phyloP scores from a whole-genome alignment of 371 early-diverging fungal species.

The Paraphysoderma sedebokerense region DNA sequence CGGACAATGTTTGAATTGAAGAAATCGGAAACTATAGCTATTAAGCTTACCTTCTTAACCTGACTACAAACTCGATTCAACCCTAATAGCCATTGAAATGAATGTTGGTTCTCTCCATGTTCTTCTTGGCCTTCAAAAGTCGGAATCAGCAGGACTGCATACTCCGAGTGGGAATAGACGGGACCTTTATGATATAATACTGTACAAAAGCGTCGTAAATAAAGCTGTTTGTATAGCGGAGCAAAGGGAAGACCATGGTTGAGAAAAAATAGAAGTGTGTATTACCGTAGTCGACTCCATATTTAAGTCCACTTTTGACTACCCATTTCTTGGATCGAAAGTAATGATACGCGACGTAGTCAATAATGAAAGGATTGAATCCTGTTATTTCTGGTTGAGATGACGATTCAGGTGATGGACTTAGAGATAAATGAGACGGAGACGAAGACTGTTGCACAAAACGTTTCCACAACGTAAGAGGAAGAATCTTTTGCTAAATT shows the following conservation, averaged over 20 bases:
- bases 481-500: too few species aligned
- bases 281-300: conserved; percentile 58
- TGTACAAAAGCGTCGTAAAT: background rate
- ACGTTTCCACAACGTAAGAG: too few species aligned
- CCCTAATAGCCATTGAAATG: conserved; percentile 36
- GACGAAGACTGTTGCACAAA: too few species aligned
- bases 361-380: conserved; percentile 29
- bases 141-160: conserved; percentile 2
- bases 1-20: too few species aligned
- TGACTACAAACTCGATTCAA: conserved; percentile 40
- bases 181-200: conserved; percentile 15
- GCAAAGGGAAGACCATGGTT: background rate
- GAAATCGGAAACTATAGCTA: background rate
- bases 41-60: conserved; percentile 31
- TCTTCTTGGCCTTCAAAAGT: conserved; percentile 1
- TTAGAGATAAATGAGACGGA: too few species aligned
- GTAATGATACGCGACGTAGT: conserved; percentile 62
- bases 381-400: too few species aligned
- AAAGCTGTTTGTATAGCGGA: background rate
- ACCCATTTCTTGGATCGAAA: conserved; percentile 69
- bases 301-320: conserved; percentile 60
- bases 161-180: conserved; percentile 15
- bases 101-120: conserved; percentile 7
- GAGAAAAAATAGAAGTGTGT: conserved; percentile 4
- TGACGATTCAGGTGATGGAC: too few species aligned